Conservation (phyloP, 2,329 filamentous ascomycete species). For the Phialophora chinensis region DNA sequence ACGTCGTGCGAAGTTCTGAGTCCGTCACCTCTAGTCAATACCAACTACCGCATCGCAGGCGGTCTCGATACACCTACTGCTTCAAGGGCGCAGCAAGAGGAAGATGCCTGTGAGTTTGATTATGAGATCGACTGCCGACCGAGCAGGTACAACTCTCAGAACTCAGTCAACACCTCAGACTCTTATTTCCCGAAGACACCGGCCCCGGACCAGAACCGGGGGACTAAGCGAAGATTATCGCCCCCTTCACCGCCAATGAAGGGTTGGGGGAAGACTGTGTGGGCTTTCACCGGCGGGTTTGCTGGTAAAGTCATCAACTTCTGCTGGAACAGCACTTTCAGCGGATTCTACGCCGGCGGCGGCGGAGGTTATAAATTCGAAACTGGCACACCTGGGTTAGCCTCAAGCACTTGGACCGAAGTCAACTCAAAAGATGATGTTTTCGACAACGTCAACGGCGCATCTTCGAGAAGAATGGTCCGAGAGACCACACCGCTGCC, state of each 20-base stretch:
- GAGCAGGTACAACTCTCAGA: constrained; percentile 50
- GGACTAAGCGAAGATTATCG: constrained; percentile 22
- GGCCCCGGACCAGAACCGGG: constrained; percentile 10
- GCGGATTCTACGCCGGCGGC: constrained; percentile 84
- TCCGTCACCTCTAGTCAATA: constrained; percentile 48
- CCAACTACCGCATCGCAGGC: constrained; percentile 48
- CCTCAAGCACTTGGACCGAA: constrained; percentile 43
- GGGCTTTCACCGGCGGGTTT: constrained; percentile 50
- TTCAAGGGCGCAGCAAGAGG: constrained; percentile 39
- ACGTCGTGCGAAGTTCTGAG: constrained; percentile 36
- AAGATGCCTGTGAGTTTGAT: constrained; percentile 38
- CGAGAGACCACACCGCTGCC: constrained; percentile 55
- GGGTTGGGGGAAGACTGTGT: constrained; percentile 51
- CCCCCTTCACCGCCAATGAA: constrained; percentile 19
- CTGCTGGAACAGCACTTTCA: constrained; percentile 74
- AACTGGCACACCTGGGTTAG: constrained; percentile 37
- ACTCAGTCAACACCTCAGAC: constrained; percentile 37
- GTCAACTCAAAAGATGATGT: constrained; percentile 42
- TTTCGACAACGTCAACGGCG: constrained; percentile 33
- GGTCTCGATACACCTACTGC: constrained; percentile 43
- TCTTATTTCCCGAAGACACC: constrained; percentile 31
- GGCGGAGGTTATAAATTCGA: constrained; percentile 72
- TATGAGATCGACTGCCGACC: constrained; percentile 51
- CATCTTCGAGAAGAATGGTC: constrained; percentile 5
- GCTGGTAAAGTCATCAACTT: constrained; percentile 81